Evolutionary conservation across 2,329 filamentous ascomycete genomes (phyloP).

Genomic region (Trichoderma gracile): DNA sequence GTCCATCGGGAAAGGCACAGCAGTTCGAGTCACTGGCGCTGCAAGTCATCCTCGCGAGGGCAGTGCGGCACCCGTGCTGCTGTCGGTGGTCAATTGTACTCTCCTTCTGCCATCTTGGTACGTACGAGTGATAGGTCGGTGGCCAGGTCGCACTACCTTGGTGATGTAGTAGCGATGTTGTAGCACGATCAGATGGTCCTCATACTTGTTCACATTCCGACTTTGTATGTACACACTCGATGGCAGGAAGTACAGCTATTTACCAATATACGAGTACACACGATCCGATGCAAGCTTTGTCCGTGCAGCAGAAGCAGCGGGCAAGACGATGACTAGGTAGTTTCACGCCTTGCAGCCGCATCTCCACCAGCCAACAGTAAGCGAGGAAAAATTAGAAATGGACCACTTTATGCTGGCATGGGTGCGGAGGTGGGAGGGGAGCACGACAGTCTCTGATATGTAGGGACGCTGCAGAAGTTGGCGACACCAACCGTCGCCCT

Average conservation of each 20-base stretch:
- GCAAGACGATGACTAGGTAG: constrained; percentile 22
- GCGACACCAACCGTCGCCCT: constrained; percentile 12
- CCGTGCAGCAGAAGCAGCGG: not conserved
- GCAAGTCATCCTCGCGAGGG: constrained; percentile 22
- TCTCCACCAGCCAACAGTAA: constrained; percentile 24
- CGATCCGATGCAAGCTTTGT: constrained; percentile 3
- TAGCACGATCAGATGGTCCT: too few relatives aligned
- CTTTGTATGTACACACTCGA: not conserved
- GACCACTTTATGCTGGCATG: constrained; percentile 19
- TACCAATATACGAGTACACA: not conserved
- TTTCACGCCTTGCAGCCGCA: constrained; percentile 25
- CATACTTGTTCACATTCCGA: too few relatives aligned
- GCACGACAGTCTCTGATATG: constrained; percentile 17
- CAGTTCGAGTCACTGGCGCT: constrained; percentile 22
- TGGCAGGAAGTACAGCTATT: too few relatives aligned
- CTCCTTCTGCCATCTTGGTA: too few relatives aligned
- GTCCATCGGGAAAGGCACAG: constrained; percentile 4
- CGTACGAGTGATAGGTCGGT: too few relatives aligned
- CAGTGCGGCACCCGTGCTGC: not conserved
- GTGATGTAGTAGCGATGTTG: too few relatives aligned
- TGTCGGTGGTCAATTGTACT: too few relatives aligned
- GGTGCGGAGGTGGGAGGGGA: constrained; percentile 6
- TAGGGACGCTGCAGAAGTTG: constrained; percentile 19
- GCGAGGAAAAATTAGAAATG: constrained; percentile 24
- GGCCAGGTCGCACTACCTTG: too few relatives aligned